A percentile compares a stretch with the other conserved stretches of the same genome.
phyloP scores from a whole-genome alignment of 2,329 filamentous ascomycete species.

The Colletotrichum costaricense region DNA sequence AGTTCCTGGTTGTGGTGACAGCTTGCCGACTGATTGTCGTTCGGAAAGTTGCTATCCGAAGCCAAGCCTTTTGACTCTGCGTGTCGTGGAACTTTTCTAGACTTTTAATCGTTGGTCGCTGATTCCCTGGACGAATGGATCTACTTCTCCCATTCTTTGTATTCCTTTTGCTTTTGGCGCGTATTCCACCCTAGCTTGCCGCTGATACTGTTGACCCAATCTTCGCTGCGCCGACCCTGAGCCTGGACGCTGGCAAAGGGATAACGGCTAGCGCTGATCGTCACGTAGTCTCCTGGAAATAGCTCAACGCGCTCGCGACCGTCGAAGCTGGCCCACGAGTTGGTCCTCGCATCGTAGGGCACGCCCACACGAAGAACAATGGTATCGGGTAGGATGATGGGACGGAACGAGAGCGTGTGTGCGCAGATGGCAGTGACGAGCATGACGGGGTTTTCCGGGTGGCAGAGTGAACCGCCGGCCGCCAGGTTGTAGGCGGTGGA shows the following conservation, averaged over 20 bases:
- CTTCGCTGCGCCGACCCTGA: constrained; percentile 75
- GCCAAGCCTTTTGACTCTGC: neutral
- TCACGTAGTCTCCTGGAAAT: constrained; percentile 83
- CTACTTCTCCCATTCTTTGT: constrained; percentile 57
- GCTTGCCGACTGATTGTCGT: neutral
- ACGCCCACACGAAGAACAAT: constrained; percentile 93
- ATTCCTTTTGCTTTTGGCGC: constrained; percentile 78
- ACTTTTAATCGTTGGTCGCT: neutral
- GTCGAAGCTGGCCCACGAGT: constrained; percentile 98
- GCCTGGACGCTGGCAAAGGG: constrained; percentile 84
- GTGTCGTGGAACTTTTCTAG: neutral
- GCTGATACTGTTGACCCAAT: constrained; percentile 86
- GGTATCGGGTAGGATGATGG: constrained; percentile 96
- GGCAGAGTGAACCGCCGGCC: constrained; percentile 93
- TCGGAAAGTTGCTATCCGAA: constrained; percentile 13
- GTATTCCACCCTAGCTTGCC: constrained; percentile 86
- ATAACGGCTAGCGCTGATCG: constrained; percentile 82
- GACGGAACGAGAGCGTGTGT: constrained; percentile 93
- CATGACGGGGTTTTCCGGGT: constrained; percentile 96
- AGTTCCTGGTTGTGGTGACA: neutral
- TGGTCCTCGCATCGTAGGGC: constrained; percentile 91
- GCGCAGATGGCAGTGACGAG: constrained; percentile 94
- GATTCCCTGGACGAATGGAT: neutral
- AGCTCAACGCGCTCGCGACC: constrained; percentile 89
- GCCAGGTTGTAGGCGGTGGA: constrained; percentile 90